A percentile compares a stretch with the other conserved stretches of the same genome.
Conservation (phyloP, 495 filamentous ascomycete genomes). For the Neurospora discreta region DNA sequence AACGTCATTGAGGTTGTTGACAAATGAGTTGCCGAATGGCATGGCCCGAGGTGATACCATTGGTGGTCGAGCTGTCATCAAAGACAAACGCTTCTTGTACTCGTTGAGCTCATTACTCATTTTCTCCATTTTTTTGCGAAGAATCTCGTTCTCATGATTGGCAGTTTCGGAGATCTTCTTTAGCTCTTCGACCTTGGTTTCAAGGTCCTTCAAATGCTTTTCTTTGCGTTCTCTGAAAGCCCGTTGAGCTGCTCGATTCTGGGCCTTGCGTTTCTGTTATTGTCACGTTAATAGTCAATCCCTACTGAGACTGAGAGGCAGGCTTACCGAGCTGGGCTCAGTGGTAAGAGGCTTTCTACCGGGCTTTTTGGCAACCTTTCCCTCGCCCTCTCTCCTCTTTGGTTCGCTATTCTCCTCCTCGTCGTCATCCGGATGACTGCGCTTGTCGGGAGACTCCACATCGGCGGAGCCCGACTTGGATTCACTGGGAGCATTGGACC, state of each 20-base stretch:
- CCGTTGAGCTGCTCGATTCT: constrained; percentile 92
- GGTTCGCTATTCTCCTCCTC: constrained; percentile 50
- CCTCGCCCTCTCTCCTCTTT: constrained; percentile 72
- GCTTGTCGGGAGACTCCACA: constrained; percentile 68
- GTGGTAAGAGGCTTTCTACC: constrained; percentile 91
- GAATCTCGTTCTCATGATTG: constrained; percentile 74
- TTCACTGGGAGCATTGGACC: constrained; percentile 44
- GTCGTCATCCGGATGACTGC: constrained; percentile 64
- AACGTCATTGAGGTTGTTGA: constrained; percentile 59
- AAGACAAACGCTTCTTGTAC: constrained; percentile 75
- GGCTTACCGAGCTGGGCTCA: constrained; percentile 87
- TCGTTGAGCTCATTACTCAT: constrained; percentile 76
- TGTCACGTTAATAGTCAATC: constrained; percentile 30
- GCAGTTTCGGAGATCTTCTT: constrained; percentile 73
- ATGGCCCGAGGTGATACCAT: constrained; percentile 7
- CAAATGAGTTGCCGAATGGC: constrained; percentile 32
- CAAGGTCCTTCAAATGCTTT: constrained; percentile 90
- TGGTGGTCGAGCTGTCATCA: constrained; percentile 33
- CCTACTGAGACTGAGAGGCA: neutral
- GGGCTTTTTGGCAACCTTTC: constrained; percentile 78
- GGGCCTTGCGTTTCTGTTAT: constrained; percentile 87
- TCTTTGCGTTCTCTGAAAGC: constrained; percentile 98
- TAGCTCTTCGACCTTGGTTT: constrained; percentile 88
- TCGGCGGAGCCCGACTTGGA: constrained; percentile 45
- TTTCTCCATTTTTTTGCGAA: constrained; percentile 78